These are phyloP conservation scores for Solanum phureja DNA, from an alignment of 257 asterid genomes.

Conservation along the genomic window DNA sequence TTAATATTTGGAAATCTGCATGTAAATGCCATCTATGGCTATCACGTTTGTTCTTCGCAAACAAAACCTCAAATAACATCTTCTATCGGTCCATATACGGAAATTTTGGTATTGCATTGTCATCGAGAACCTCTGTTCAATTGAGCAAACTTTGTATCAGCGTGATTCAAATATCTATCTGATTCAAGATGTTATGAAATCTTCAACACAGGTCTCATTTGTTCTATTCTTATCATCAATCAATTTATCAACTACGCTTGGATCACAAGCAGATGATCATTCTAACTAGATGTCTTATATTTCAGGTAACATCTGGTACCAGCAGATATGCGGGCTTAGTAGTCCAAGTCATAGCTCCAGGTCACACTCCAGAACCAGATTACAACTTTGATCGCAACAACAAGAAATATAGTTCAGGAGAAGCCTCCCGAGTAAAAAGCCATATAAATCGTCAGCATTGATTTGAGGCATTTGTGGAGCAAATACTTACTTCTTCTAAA, in stretches of 20 bases:
- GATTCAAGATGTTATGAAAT: not conserved
- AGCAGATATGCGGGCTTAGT: not conserved
- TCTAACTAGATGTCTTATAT: not conserved
- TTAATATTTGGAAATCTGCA: not conserved
- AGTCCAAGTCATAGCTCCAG: not conserved
- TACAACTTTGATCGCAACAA: not conserved
- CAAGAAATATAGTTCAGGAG: not conserved
- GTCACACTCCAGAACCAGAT: not conserved
- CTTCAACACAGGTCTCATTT: not conserved
- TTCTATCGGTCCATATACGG: not conserved
- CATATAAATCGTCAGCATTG: not conserved
- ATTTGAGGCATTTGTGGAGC: not conserved
- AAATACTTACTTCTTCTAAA: conserved; percentile 57
- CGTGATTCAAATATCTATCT: not conserved
- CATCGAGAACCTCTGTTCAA: not conserved
- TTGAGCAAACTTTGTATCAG: not conserved
- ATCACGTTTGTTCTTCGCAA: not conserved
- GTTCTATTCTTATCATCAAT: not conserved
- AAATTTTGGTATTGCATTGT: not conserved
- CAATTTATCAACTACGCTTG: not conserved
- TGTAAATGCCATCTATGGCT: not conserved
- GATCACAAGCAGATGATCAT: not conserved
- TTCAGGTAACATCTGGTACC: not conserved
- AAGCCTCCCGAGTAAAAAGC: not conserved
- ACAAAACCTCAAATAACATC: not conserved